These are phyloP conservation scores for Sugiyamaella lignohabitans DNA, from an alignment of 805 yeast species.

Conservation along the genomic window DNA sequence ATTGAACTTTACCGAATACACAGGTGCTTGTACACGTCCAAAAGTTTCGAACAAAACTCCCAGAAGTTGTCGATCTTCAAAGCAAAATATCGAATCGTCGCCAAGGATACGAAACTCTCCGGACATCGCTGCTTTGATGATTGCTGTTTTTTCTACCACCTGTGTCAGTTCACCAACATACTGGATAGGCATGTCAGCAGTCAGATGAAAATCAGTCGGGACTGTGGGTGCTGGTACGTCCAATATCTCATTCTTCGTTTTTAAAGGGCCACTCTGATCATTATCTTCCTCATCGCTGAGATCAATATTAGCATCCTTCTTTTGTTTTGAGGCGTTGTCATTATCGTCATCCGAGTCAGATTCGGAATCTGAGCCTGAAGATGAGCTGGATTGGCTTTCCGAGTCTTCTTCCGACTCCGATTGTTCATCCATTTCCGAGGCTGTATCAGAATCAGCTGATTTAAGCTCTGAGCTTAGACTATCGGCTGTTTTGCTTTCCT, in stretches of 20 bases:
- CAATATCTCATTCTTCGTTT: constrained; percentile 66
- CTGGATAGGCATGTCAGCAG: constrained; percentile 58
- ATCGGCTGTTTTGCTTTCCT: constrained; percentile 6
- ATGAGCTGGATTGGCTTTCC: constrained; percentile 20
- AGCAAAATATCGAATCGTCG: constrained; percentile 68
- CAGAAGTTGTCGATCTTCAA: constrained; percentile 59
- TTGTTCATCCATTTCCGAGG: background rate
- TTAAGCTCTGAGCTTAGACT: background rate
- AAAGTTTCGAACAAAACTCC: constrained; percentile 85
- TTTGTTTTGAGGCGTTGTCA: constrained; percentile 18
- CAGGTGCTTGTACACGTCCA: constrained; percentile 78
- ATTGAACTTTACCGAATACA: constrained; percentile 67
- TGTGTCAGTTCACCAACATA: constrained; percentile 63
- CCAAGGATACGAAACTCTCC: constrained; percentile 81
- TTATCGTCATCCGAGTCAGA: constrained; percentile 23
- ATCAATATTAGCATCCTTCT: constrained; percentile 10
- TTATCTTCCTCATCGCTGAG: constrained; percentile 21
- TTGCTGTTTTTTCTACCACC: constrained; percentile 63
- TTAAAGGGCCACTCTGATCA: constrained; percentile 50
- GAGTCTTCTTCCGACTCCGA: constrained; percentile 21
- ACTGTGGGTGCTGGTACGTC: constrained; percentile 64
- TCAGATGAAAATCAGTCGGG: constrained; percentile 59
- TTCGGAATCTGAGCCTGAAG: constrained; percentile 23
- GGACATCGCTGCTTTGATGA: constrained; percentile 64
- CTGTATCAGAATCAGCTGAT: constrained; percentile 5